A percentile compares a stretch with the other conserved stretches of the same genome.
These are phyloP conservation scores for Phaeophleospora eucalypticola DNA, from an alignment of 2,329 filamentous ascomycete species.

Conservation along the genomic window DNA sequence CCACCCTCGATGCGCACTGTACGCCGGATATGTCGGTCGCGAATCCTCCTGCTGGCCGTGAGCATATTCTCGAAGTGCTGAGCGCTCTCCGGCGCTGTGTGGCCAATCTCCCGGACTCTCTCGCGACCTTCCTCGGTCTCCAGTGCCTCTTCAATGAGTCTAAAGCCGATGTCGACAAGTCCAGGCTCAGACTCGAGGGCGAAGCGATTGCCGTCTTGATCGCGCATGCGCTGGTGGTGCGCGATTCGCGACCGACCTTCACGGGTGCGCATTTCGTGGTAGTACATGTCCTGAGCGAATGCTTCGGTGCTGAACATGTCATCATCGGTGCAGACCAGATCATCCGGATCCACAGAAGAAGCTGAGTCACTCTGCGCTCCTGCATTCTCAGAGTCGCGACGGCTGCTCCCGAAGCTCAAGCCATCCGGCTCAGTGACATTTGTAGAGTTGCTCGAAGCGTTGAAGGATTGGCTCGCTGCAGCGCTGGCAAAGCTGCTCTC, in stretches of 20 bases:
- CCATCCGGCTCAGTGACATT: slow-evolving; percentile 32
- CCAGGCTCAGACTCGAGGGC: slow-evolving; percentile 21
- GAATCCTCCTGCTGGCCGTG: slow-evolving; percentile 3
- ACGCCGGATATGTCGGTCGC: background rate
- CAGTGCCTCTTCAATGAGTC: slow-evolving; percentile 30
- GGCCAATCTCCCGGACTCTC: slow-evolving; percentile 21
- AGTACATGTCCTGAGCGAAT: slow-evolving; percentile 30
- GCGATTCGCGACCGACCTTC: slow-evolving; percentile 27
- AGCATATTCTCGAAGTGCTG: slow-evolving; percentile 12
- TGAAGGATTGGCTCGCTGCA: slow-evolving; percentile 50
- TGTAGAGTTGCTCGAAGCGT: slow-evolving; percentile 29
- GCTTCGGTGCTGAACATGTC: slow-evolving; percentile 23
- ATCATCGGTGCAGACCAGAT: slow-evolving; percentile 31
- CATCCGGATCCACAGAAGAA: slow-evolving; percentile 53
- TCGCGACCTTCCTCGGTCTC: slow-evolving; percentile 26
- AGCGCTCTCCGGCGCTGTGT: slow-evolving; percentile 6
- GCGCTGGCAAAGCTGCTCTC: slow-evolving; percentile 78
- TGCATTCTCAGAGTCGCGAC: slow-evolving; percentile 30
- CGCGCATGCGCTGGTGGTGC: slow-evolving; percentile 32
- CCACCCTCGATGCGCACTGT: background rate
- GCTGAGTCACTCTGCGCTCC: slow-evolving; percentile 48
- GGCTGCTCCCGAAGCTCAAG: slow-evolving; percentile 32
- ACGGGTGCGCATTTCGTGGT: slow-evolving; percentile 21
- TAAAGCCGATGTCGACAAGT: slow-evolving; percentile 30
- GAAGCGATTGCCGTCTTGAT: slow-evolving; percentile 25